Evolutionary conservation across 2,329 filamentous ascomycete species (phyloP).

Genomic region (Dothistroma septosporum): DNA sequence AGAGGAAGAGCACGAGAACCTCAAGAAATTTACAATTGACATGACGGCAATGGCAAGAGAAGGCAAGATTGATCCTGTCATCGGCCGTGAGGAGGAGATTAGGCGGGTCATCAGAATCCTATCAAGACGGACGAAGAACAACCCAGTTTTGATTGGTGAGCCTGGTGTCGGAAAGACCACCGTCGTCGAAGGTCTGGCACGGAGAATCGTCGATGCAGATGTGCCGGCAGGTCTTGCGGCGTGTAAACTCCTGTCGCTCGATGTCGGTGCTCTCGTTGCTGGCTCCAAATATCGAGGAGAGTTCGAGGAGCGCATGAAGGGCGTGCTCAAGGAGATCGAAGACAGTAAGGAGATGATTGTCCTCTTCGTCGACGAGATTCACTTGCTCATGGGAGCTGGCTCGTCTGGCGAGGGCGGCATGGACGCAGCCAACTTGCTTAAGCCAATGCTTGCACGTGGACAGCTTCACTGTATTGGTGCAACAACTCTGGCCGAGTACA

Average conservation of each 20-base stretch:
- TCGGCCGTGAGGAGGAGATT: constrained; percentile 94
- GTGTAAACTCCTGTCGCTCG: constrained; percentile 89
- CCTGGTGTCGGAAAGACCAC: constrained; percentile 98
- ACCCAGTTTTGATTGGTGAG: constrained; percentile 95
- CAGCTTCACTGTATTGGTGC: constrained; percentile 98
- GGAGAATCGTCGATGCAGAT: constrained; percentile 93
- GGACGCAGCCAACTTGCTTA: constrained; percentile 96
- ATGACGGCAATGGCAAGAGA: constrained; percentile 96
- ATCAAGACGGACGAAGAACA: constrained; percentile 94
- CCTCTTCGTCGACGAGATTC: constrained; percentile 97
- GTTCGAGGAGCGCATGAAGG: constrained; percentile 99
- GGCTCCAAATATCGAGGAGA: constrained; percentile 98
- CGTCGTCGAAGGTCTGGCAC: constrained; percentile 91
- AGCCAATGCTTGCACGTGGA: constrained; percentile 95
- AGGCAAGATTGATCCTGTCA: constrained; percentile 96
- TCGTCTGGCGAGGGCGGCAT: constrained; percentile 94
- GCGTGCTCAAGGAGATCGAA: constrained; percentile 92
- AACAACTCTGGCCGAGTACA: constrained; percentile 89
- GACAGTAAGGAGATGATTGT: constrained; percentile 95
- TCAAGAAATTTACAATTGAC: constrained; percentile 97
- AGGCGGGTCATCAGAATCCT: constrained; percentile 86
- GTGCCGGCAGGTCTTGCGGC: constrained; percentile 91
- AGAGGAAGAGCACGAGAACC: constrained; percentile 87
- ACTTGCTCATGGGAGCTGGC: constrained; percentile 95
- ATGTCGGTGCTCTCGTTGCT: constrained; percentile 90